Conservation (phyloP, 306 rosid genomes). For the Rosa rugosa region DNA sequence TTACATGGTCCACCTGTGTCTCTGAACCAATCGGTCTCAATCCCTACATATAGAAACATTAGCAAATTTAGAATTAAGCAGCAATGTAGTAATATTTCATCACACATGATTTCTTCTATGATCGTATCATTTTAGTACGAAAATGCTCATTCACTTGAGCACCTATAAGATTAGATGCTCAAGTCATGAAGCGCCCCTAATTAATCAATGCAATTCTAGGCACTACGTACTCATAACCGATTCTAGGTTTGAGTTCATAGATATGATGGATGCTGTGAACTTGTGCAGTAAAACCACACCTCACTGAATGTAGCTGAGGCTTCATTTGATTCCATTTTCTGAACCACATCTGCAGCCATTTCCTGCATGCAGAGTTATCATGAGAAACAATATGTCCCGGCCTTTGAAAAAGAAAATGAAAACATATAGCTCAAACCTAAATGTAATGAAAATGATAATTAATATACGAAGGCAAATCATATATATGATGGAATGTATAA, state of each 20-base stretch:
- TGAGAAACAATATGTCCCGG: neutral
- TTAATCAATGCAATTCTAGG: neutral
- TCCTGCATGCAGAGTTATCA: slow-evolving; percentile 44
- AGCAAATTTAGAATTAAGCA: neutral
- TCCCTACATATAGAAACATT: slow-evolving; percentile 32
- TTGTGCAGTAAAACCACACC: slow-evolving; percentile 31
- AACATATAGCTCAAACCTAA: slow-evolving; percentile 1
- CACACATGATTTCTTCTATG: neutral
- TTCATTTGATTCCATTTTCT: slow-evolving; percentile 57
- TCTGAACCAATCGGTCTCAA: slow-evolving; percentile 26
- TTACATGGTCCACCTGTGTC: slow-evolving; percentile 25
- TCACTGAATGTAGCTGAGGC: slow-evolving; percentile 55
- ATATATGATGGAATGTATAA: neutral
- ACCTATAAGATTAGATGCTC: neutral
- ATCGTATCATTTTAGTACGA: neutral
- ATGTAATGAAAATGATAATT: neutral
- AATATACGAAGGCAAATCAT: no score
- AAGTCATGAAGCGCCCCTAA: neutral
- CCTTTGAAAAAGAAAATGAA: neutral
- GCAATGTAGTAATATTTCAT: neutral
- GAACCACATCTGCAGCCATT: slow-evolving; percentile 68
- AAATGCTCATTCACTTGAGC: neutral
- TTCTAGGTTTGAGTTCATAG: neutral
- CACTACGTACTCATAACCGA: neutral
- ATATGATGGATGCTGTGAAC: neutral